A percentile compares a stretch with the other conserved stretches of the same genome.
Conservation (phyloP, 2,329 filamentous ascomycete species). For the Xylaria sp. region DNA sequence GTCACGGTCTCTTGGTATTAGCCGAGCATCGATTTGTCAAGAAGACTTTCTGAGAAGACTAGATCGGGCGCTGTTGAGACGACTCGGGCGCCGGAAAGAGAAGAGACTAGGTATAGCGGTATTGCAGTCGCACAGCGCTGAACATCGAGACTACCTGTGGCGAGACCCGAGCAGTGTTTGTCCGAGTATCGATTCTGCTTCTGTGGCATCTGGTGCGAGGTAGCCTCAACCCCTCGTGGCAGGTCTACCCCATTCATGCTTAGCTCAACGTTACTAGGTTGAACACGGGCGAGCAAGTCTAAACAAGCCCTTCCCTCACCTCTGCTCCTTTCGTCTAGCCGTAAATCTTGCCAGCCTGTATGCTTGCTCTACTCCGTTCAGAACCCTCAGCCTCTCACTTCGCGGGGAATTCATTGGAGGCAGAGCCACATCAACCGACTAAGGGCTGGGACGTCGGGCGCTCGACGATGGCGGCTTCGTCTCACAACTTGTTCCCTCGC, state of each 20-base stretch:
- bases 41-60: slow-evolving; percentile 10
- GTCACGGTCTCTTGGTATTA: slow-evolving; percentile 30
- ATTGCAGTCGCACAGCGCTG: slow-evolving; percentile 47
- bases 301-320: slow-evolving; percentile 41
- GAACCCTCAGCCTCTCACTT: slow-evolving; percentile 52
- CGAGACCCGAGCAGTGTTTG: slow-evolving; percentile 44
- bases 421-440: slow-evolving; percentile 51
- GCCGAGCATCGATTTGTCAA: slow-evolving; percentile 15
- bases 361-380: slow-evolving; percentile 56
- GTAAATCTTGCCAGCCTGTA: slow-evolving; percentile 44
- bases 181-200: slow-evolving; percentile 40
- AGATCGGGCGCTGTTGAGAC: slow-evolving; percentile 20
- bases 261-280: slow-evolving; percentile 43
- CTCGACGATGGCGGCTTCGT: slow-evolving; percentile 64
- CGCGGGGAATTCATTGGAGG: slow-evolving; percentile 54
- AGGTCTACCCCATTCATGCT: slow-evolving; percentile 43
- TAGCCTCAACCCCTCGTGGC: slow-evolving; percentile 43
- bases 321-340: slow-evolving; percentile 41
- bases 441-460: slow-evolving; percentile 50
- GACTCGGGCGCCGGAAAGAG: slow-evolving; percentile 38
- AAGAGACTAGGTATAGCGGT: slow-evolving; percentile 38
- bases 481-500: slow-evolving; percentile 68
- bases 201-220: slow-evolving; percentile 45
- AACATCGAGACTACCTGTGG: slow-evolving; percentile 40
- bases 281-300: slow-evolving; percentile 42